A percentile compares a stretch with the other conserved stretches of the same genome.
phyloP scores from a whole-genome alignment of 257 asterid species.

The Penstemon davidsonii region DNA sequence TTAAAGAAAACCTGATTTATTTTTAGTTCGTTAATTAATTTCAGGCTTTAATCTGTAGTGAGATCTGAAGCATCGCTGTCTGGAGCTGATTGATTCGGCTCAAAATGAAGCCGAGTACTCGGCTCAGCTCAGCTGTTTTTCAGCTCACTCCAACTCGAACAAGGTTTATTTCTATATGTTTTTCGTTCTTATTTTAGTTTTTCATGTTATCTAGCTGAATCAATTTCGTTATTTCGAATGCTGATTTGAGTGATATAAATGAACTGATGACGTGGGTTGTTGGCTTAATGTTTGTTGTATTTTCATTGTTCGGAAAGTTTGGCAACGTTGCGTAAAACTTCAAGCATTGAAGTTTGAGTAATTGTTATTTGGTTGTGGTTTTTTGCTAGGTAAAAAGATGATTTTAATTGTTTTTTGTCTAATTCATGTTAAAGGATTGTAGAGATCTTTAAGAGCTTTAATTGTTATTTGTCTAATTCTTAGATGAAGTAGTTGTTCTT shows the following conservation, averaged over 20 bases:
- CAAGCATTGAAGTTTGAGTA: background rate
- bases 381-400: background rate
- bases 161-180: slow-evolving; percentile 39
- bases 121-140: slow-evolving; percentile 78
- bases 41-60: slow-evolving; percentile 23
- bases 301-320: slow-evolving; percentile 26
- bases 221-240: background rate
- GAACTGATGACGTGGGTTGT: slow-evolving; percentile 24
- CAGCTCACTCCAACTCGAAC: slow-evolving; percentile 97
- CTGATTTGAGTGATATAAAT: background rate
- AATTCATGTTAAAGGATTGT: background rate
- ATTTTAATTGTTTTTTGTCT: background rate
- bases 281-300: slow-evolving; percentile 16
- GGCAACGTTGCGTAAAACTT: background rate
- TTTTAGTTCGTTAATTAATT: background rate
- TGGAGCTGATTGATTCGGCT: slow-evolving; percentile 24
- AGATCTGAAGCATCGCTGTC: slow-evolving; percentile 55
- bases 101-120: slow-evolving; percentile 70
- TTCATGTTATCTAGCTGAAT: background rate
- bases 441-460: slow-evolving; percentile 2
- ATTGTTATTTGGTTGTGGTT: background rate
- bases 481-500: background rate
- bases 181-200: background rate
- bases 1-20: background rate
- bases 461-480: background rate